Evolutionary conservation across 768 basidiomycete genomes (phyloP).

Genomic region (Fomitopsis pulvina): DNA sequence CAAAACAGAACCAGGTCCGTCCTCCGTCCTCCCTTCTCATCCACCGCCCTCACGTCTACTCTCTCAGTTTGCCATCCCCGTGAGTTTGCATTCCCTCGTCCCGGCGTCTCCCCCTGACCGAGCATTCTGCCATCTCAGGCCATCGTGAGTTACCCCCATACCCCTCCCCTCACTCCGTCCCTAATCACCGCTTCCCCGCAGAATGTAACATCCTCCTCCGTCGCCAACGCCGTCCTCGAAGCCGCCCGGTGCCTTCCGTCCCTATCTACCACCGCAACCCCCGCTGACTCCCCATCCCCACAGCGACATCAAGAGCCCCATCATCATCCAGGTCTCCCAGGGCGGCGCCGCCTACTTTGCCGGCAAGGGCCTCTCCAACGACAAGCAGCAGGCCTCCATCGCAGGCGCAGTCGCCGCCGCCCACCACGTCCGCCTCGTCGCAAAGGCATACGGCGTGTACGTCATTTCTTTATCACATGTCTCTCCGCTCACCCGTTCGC

Average conservation of each 20-base stretch:
- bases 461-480: conserved; percentile 25
- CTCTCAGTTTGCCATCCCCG: conserved; percentile 74
- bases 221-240: conserved; percentile 90
- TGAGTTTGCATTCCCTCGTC: conserved; percentile 34
- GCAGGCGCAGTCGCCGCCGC: conserved; percentile 90
- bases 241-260: conserved; percentile 66
- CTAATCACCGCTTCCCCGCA: conserved; percentile 24
- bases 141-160: conserved; percentile 49
- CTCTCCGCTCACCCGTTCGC: conserved; percentile 1
- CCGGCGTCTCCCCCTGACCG: background rate
- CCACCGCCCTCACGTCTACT: conserved; percentile 1
- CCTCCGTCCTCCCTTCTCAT: conserved; percentile 3
- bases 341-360: conserved; percentile 95
- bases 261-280: conserved; percentile 1
- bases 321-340: conserved; percentile 97
- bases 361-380: conserved; percentile 93
- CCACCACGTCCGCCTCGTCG: conserved; percentile 81
- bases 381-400: conserved; percentile 92
- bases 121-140: conserved; percentile 37
- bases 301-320: conserved; percentile 93
- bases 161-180: background rate
- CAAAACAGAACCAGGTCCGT: conserved; percentile 76
- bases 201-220: conserved; percentile 97
- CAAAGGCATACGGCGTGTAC: conserved; percentile 89
- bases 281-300: conserved; percentile 1